Percentiles rank a stretch among this genome's conserved stretches.
phyloP scores from a whole-genome alignment of 2,329 filamentous ascomycete genomes.

The Alternaria longipes region DNA sequence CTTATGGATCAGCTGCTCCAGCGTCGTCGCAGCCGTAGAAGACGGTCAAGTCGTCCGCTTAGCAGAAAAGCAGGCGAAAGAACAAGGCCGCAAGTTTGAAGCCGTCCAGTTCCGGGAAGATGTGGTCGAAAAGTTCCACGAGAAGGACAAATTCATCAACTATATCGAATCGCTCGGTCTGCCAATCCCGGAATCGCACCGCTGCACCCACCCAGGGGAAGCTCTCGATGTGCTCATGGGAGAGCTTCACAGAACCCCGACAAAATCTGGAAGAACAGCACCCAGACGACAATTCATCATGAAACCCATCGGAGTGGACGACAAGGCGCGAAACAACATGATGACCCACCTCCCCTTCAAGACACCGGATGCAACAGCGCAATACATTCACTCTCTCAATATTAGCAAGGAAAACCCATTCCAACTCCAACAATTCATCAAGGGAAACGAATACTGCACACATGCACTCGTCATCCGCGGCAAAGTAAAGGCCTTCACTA shows the following conservation, averaged over 20 bases:
- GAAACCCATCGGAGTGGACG: slow-evolving; percentile 71
- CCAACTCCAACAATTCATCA: slow-evolving; percentile 74
- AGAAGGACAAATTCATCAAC: slow-evolving; percentile 72
- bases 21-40: slow-evolving; percentile 70
- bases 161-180: slow-evolving; percentile 60
- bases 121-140: slow-evolving; percentile 67
- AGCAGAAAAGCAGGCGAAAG: slow-evolving; percentile 59
- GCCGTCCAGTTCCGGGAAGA: slow-evolving; percentile 70
- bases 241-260: slow-evolving; percentile 20
- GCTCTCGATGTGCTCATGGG: slow-evolving; percentile 62
- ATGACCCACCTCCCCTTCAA: slow-evolving; percentile 68
- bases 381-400: slow-evolving; percentile 63
- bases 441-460: slow-evolving; percentile 73
- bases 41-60: slow-evolving; percentile 68
- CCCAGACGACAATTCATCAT: slow-evolving; percentile 67
- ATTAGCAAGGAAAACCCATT: slow-evolving; percentile 67
- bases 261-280: slow-evolving; percentile 21
- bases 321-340: slow-evolving; percentile 68
- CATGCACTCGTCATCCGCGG: slow-evolving; percentile 74
- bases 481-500: slow-evolving; percentile 70
- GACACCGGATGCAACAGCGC: slow-evolving; percentile 62
- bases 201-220: slow-evolving; percentile 63
- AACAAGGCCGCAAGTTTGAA: slow-evolving; percentile 63
- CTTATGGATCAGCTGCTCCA: slow-evolving; percentile 78
- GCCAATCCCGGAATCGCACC: slow-evolving; percentile 54